Evolutionary conservation across 352 stramenopile genomes (phyloP).

Genomic region (Phytophthora citrophthora): DNA sequence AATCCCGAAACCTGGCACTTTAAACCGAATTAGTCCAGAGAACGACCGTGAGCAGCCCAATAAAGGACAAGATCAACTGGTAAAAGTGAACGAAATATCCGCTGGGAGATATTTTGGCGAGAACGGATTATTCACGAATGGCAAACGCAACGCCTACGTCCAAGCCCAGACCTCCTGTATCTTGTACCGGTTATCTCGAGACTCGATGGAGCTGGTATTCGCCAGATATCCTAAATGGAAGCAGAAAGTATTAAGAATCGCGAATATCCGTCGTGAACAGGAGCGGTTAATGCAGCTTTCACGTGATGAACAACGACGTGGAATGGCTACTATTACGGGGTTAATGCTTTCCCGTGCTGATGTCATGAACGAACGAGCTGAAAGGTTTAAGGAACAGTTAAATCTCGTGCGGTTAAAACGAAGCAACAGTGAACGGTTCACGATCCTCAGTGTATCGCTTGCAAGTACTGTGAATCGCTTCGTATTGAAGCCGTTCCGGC

Average conservation of each 20-base stretch:
- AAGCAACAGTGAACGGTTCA: constrained; percentile 5
- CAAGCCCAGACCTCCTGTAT: constrained; percentile 66
- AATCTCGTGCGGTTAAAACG: constrained; percentile 20
- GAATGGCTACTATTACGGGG: constrained; percentile 14
- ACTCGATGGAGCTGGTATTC: constrained; percentile 63
- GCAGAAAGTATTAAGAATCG: constrained; percentile 55
- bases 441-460: not conserved
- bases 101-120: constrained; percentile 75
- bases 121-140: constrained; percentile 65
- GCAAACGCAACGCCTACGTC: constrained; percentile 54
- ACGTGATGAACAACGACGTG: constrained; percentile 22
- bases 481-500: not conserved
- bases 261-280: constrained; percentile 59
- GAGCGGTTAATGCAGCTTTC: constrained; percentile 40
- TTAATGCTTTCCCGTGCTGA: constrained; percentile 31
- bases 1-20: not conserved
- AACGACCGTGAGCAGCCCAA: not conserved
- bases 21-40: not conserved
- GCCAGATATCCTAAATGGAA: constrained; percentile 59
- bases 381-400: constrained; percentile 26
- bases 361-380: constrained; percentile 31
- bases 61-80: not conserved
- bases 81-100: constrained; percentile 54
- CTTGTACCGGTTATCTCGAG: constrained; percentile 70
- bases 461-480: not conserved